A percentile compares a stretch with the other conserved stretches of the same genome.
These are phyloP conservation scores for Penium margaritaceum DNA, from an alignment of 139 green algal genomes.

Conservation along the genomic window DNA sequence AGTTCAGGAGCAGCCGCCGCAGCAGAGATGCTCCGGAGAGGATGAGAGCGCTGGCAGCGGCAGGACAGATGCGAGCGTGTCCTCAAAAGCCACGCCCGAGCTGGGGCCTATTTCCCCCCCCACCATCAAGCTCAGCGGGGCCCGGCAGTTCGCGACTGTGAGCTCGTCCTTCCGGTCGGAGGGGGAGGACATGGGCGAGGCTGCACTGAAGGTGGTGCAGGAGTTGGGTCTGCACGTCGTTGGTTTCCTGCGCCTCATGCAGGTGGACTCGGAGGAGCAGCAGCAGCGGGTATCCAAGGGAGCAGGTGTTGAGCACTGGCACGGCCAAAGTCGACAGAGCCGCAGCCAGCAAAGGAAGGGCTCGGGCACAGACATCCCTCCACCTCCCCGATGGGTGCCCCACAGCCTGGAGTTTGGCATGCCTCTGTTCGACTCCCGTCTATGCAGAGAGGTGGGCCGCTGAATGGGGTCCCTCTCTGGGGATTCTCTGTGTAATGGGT, in stretches of 20 bases:
- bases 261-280: neutral
- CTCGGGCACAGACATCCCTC: no score
- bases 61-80: neutral
- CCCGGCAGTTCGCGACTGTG: no score
- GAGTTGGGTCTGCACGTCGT: constrained; percentile 24
- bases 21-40: neutral
- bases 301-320: neutral
- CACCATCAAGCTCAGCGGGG: no score
- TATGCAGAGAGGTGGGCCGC: no score
- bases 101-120: no score
- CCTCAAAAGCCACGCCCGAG: no score
- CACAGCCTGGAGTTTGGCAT: constrained; percentile 65
- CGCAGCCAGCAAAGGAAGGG: neutral
- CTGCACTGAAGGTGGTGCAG: constrained; percentile 6
- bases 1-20: neutral
- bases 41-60: neutral
- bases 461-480: no score
- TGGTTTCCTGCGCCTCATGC: neutral
- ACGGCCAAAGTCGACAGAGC: neutral
- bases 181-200: neutral
- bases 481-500: no score
- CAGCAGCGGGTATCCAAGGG: neutral
- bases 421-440: constrained; percentile 58
- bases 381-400: constrained; percentile 66
- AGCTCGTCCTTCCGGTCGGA: no score